phyloP scores from a whole-genome alignment of 148 eudicot genomes.

The Beta vulgaris region DNA sequence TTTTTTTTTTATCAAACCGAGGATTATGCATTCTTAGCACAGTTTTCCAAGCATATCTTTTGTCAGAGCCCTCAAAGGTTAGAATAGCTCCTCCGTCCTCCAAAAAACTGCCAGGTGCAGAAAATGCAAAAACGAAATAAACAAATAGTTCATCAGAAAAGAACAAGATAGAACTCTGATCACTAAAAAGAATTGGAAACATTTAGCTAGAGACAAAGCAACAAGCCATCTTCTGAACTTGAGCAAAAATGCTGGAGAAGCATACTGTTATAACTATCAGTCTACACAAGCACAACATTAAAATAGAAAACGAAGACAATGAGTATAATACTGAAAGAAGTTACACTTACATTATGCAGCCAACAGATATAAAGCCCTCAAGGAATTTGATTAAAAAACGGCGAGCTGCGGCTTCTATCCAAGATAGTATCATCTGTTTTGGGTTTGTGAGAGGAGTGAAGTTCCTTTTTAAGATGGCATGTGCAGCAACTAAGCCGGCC shows the following conservation, averaged over 20 bases:
- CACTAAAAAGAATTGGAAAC: too few species aligned
- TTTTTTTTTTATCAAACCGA: too few species aligned
- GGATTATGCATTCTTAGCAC: conserved; percentile 62
- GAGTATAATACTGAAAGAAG: background rate
- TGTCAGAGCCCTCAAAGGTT: conserved; percentile 53
- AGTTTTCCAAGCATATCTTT: conserved; percentile 45
- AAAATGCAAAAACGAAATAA: background rate
- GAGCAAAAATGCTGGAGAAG: too few species aligned
- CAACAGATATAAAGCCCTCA: conserved; percentile 50
- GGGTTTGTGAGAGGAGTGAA: conserved; percentile 49
- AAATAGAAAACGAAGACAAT: background rate
- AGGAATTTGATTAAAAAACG: conserved; percentile 61
- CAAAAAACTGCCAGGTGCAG: conserved; percentile 44
- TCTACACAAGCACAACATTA: background rate
- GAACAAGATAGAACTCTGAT: background rate
- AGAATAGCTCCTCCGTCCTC: conserved; percentile 81
- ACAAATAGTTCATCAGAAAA: background rate
- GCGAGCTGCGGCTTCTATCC: conserved; percentile 72
- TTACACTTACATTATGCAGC: conserved; percentile 71
- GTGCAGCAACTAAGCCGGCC: conserved; percentile 78
- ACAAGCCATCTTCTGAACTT: too few species aligned
- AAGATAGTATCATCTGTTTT: conserved; percentile 68
- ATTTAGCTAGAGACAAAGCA: background rate
- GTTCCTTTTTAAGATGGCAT: conserved; percentile 40
- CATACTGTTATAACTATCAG: background rate